Conservation (phyloP, 495 filamentous ascomycete species). For the Endocarpon pusillum region DNA sequence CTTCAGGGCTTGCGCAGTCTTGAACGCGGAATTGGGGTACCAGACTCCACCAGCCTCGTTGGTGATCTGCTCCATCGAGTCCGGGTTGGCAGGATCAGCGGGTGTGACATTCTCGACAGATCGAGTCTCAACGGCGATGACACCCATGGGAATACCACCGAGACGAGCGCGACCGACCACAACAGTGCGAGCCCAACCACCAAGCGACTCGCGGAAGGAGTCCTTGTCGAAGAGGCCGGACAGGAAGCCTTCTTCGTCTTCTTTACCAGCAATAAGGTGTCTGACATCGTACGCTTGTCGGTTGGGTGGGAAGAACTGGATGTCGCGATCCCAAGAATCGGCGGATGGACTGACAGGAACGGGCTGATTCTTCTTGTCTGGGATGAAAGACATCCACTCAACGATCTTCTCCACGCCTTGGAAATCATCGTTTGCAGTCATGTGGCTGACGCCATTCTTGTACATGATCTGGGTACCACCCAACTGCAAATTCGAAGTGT, state of each 20-base stretch:
- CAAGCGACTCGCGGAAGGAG: slow-evolving; percentile 92
- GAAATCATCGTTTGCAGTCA: slow-evolving; percentile 96
- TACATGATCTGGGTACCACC: slow-evolving; percentile 99
- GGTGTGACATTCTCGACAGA: slow-evolving; percentile 93
- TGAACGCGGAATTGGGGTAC: slow-evolving; percentile 99
- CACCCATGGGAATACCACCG: slow-evolving; percentile 95
- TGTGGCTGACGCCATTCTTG: slow-evolving; percentile 96
- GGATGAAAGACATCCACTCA: slow-evolving; percentile 91
- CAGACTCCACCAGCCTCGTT: slow-evolving; percentile 96
- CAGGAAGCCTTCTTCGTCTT: slow-evolving; percentile 74
- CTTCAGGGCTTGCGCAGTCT: slow-evolving; percentile 94
- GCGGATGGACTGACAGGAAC: slow-evolving; percentile 69
- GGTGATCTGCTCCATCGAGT: slow-evolving; percentile 85
- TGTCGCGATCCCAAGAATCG: slow-evolving; percentile 88
- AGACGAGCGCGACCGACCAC: slow-evolving; percentile 93
- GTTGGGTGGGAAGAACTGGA: slow-evolving; percentile 66
- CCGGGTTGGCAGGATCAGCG: slow-evolving; percentile 95
- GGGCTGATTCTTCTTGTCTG: slow-evolving; percentile 79
- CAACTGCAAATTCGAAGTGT: slow-evolving; percentile 96
- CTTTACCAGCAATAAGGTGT: slow-evolving; percentile 81
- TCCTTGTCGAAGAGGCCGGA: slow-evolving; percentile 87
- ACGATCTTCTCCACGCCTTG: slow-evolving; percentile 96
- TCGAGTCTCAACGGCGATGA: slow-evolving; percentile 92
- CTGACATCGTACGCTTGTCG: slow-evolving; percentile 89
- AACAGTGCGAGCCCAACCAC: slow-evolving; percentile 91